A percentile compares a stretch with the other conserved stretches of the same genome.
These are phyloP conservation scores for Coemansia sp. DNA, from an alignment of 192 early-diverging fungal species.

Conservation along the genomic window DNA sequence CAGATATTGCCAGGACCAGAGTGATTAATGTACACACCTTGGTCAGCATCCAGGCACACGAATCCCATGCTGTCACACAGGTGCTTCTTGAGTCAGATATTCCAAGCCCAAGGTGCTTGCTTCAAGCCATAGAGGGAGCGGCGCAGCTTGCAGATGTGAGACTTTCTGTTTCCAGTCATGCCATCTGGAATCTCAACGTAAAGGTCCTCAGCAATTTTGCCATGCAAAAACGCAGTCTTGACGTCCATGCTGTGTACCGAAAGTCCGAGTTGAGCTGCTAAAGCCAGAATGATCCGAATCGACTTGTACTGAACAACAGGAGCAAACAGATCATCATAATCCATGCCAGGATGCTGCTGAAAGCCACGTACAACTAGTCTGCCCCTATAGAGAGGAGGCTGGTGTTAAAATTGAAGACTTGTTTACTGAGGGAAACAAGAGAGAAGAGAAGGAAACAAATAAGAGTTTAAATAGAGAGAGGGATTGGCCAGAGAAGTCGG, in stretches of 20 bases:
- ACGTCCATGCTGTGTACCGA: background rate
- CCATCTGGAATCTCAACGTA: slow-evolving; percentile 3
- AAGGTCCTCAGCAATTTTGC: slow-evolving; percentile 1
- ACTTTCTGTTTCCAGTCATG: background rate
- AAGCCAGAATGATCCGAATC: background rate
- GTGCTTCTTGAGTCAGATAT: background rate
- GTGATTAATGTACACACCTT: background rate
- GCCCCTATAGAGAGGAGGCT: slow-evolving; percentile 1
- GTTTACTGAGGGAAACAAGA: too few relatives aligned
- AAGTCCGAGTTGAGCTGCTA: background rate
- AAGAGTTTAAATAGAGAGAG: too few relatives aligned
- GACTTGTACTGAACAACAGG: slow-evolving; percentile 10
- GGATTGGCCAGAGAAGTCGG: too few relatives aligned
- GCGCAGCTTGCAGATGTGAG: background rate
- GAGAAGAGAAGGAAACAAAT: too few relatives aligned
- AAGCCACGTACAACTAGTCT: background rate
- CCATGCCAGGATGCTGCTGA: background rate
- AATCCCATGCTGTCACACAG: background rate
- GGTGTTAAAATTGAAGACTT: too few relatives aligned
- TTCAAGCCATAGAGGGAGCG: slow-evolving; percentile 7
- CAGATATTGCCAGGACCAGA: background rate
- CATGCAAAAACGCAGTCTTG: slow-evolving; percentile 9
- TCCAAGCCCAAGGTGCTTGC: slow-evolving; percentile 4
- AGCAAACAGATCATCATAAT: slow-evolving; percentile 2
- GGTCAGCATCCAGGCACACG: background rate